These are phyloP conservation scores for Solanum chacoense DNA, from an alignment of 305 asterid species.

Conservation along the genomic window DNA sequence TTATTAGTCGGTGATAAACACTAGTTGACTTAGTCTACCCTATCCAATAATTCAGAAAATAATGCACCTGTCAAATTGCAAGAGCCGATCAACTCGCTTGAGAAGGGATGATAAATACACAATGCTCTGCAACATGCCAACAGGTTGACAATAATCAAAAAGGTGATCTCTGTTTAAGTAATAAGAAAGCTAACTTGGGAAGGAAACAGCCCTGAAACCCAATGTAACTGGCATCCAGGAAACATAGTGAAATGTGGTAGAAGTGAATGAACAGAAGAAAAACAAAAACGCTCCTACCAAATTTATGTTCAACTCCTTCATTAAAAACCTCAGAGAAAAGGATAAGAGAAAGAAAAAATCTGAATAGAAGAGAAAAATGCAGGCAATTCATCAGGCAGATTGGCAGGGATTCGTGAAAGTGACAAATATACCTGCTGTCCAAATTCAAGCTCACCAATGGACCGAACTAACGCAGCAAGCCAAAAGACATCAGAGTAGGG, in stretches of 20 bases:
- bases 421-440: slow-evolving; percentile 61
- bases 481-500: slow-evolving; percentile 88
- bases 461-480: slow-evolving; percentile 88
- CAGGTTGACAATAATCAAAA: slow-evolving; percentile 20
- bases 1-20: not conserved
- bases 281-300: not conserved
- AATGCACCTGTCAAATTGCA: slow-evolving; percentile 89
- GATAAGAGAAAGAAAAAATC: not conserved
- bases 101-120: slow-evolving; percentile 70
- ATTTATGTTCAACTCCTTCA: not conserved
- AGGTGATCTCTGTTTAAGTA: not conserved
- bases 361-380: not conserved
- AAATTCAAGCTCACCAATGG: slow-evolving; percentile 94
- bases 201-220: not conserved
- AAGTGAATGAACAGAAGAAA: not conserved
- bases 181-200: not conserved
- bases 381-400: not conserved
- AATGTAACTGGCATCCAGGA: not conserved
- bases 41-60: slow-evolving; percentile 8
- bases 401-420: not conserved
- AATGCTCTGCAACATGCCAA: slow-evolving; percentile 53
- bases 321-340: not conserved
- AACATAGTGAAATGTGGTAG: not conserved
- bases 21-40: not conserved
- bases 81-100: slow-evolving; percentile 89